These are phyloP conservation scores for Rhodotorula sp. DNA, from an alignment of 1,284 basidiomycete species.

Conservation along the genomic window DNA sequence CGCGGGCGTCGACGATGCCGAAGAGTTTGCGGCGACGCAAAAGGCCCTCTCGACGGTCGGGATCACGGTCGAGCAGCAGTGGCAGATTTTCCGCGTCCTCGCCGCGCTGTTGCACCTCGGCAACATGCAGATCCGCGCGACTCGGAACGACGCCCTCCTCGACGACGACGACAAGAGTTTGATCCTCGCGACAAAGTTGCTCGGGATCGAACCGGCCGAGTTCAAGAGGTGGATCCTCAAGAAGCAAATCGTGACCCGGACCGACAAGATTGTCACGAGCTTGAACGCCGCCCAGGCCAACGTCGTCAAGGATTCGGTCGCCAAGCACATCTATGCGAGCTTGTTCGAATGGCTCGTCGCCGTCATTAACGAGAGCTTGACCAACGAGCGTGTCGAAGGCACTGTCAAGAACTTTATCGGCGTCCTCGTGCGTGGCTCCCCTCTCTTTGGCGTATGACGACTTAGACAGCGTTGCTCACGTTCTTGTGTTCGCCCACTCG, in stretches of 20 bases:
- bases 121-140: slow-evolving; percentile 84
- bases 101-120: slow-evolving; percentile 93
- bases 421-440: slow-evolving; percentile 62
- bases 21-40: slow-evolving; percentile 91
- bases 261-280: slow-evolving; percentile 89
- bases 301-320: slow-evolving; percentile 94
- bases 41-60: slow-evolving; percentile 94
- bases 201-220: slow-evolving; percentile 86
- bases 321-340: slow-evolving; percentile 98
- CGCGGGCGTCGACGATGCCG: slow-evolving; percentile 86
- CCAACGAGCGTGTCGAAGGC: slow-evolving; percentile 82
- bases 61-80: slow-evolving; percentile 94
- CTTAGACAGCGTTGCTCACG: background rate
- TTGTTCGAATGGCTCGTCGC: slow-evolving; percentile 98
- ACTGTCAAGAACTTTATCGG: slow-evolving; percentile 97
- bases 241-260: slow-evolving; percentile 91
- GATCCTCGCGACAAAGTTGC: slow-evolving; percentile 75
- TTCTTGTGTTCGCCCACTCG: background rate
- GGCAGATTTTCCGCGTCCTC: slow-evolving; percentile 93
- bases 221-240: slow-evolving; percentile 99
- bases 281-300: slow-evolving; percentile 84
- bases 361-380: slow-evolving; percentile 92
- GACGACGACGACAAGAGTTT: slow-evolving; percentile 82
- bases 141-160: slow-evolving; percentile 78
- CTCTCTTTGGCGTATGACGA: background rate